Base-by-base conservation (phyloP, 331 rosid species). In the Malus hybrid region DNA sequence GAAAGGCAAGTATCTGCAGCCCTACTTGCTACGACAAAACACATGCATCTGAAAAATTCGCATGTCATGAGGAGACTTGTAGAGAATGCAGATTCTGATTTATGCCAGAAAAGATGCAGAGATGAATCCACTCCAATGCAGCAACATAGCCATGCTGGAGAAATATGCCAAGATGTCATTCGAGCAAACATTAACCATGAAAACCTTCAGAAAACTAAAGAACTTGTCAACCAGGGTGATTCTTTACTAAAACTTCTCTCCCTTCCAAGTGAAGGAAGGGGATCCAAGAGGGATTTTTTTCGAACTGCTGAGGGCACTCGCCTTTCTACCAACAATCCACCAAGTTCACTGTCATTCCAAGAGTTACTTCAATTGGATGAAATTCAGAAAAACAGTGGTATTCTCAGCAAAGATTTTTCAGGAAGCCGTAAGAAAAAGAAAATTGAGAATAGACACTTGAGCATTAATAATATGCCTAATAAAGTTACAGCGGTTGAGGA, bases 281-380 rank as follows among this genome's bases (percentile, higher is more conserved):
- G 83, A 29, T 73, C 81, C 73, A 85, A 87, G 86, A 83, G 90
- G 81, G 87, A 78, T n/a, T 68, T 83, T 76, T 76, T 48, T 64
- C 84, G 42, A 19, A 76, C 84, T 31, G 70, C 34, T 52, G 74
- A 81, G 73, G 78, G 73, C 54, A 70, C 80, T 36, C 74, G 33
- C 67, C 48, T 54, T 69, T 67, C 77, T 12, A 69, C 83, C 73
- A 80, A 61, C 59, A 74, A 80, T 81, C 78, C 81, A 56, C 63
- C 62, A 73, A 66, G 78, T 72, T 81, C 89, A 73, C 61, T 27
- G 18, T 66, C 71, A 72, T 79, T 79, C 83, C 87, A 86, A 66
- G 85, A 78, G 73, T 81, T 73, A 57, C 55, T 55, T 57, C 88
- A 83, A 20, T 73, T 59, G 18, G 77, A 81, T 83, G 85, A 76